These are phyloP conservation scores for Pouteria glomerata DNA, from an alignment of 148 eudicot genomes.

Conservation along the genomic window DNA sequence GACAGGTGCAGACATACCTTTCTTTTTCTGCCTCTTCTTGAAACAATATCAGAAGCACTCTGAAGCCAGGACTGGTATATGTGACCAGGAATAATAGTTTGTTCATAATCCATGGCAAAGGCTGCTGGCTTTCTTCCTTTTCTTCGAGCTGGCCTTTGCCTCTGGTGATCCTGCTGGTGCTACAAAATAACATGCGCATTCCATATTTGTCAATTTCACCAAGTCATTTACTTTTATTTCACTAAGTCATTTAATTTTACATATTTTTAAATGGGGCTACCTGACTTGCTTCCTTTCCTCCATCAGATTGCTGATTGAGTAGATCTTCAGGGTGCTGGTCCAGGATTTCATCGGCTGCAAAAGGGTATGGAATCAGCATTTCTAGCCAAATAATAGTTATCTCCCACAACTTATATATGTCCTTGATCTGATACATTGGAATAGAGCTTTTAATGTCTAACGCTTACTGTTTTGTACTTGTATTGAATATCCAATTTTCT, in stretches of 20 bases:
- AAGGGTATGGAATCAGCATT: slow-evolving; percentile 12
- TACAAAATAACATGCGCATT: slow-evolving; percentile 17
- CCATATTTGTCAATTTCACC: not conserved
- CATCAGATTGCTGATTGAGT: slow-evolving; percentile 34
- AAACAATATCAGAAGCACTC: slow-evolving; percentile 49
- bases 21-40: slow-evolving; percentile 47
- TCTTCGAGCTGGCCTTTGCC: slow-evolving; percentile 34
- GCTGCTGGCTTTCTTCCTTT: slow-evolving; percentile 43
- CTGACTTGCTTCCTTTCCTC: slow-evolving; percentile 32
- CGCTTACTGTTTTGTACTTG: not conserved
- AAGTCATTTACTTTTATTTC: not conserved
- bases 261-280: slow-evolving; percentile 19
- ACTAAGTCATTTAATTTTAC: not conserved
- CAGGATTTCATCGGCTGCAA: slow-evolving; percentile 36
- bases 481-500: too few species aligned
- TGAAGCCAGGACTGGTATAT: slow-evolving; percentile 92
- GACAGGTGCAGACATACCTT: slow-evolving; percentile 36
- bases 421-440: not conserved
- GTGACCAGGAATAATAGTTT: slow-evolving; percentile 70
- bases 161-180: slow-evolving; percentile 26
- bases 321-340: slow-evolving; percentile 41
- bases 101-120: slow-evolving; percentile 62
- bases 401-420: not conserved
- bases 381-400: not conserved
- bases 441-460: not conserved